Percentiles rank a stretch among this genome's conserved stretches.
These are phyloP conservation scores for Plasmodium cynomolgi DNA, from an alignment of 169 alveolate species.

Conservation along the genomic window DNA sequence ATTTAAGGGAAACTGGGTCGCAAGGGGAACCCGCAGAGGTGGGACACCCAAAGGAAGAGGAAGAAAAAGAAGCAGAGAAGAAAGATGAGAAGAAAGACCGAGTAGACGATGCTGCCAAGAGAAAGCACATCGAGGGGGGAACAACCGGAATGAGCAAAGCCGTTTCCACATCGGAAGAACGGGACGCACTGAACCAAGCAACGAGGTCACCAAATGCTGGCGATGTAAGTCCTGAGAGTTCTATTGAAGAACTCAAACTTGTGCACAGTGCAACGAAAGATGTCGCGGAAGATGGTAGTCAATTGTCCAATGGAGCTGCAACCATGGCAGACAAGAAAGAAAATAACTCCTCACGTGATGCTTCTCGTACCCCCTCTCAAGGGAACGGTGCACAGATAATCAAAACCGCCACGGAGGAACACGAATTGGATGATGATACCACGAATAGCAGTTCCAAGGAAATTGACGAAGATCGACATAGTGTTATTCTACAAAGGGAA, in stretches of 20 bases:
- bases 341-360: neutral
- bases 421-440: neutral
- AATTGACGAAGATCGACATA: neutral
- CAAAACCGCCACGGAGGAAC: neutral
- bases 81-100: neutral
- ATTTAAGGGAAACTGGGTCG: neutral
- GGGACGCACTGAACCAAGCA: neutral
- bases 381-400: neutral
- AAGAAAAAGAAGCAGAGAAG: neutral
- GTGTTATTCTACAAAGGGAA: neutral
- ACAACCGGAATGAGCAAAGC: neutral
- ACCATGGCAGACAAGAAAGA: neutral
- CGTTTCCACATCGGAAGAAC: neutral
- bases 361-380: neutral
- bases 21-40: neutral
- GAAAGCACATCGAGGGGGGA: neutral
- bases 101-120: neutral
- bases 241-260: neutral
- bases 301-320: neutral
- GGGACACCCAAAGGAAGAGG: neutral
- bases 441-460: neutral
- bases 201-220: neutral
- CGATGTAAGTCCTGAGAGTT: neutral
- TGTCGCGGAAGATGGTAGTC: neutral
- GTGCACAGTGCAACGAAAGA: neutral